Percentiles rank a stretch among this genome's conserved stretches.
These are phyloP conservation scores for Plantago ovata DNA, from an alignment of 257 asterid genomes.

Conservation along the genomic window DNA sequence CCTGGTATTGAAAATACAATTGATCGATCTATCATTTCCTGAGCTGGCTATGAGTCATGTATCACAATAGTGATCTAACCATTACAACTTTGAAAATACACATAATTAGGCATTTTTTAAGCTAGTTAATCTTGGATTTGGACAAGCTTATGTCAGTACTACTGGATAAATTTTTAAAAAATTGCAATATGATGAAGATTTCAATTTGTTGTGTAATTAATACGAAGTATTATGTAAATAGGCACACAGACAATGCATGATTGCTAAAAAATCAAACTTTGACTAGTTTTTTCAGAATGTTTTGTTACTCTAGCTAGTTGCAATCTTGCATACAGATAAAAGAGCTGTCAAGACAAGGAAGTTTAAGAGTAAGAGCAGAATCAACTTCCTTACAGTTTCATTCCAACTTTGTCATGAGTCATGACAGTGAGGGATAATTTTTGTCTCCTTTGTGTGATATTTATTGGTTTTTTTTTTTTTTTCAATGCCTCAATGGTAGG, in stretches of 20 bases:
- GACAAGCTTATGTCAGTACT: not conserved
- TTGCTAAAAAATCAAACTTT: slow-evolving; percentile 24
- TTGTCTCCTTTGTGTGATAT: too few species aligned
- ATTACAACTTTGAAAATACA: slow-evolving; percentile 4
- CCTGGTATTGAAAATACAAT: too few species aligned
- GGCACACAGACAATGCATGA: too few species aligned
- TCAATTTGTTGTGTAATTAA: too few species aligned
- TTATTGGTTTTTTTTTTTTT: too few species aligned
- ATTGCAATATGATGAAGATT: too few species aligned
- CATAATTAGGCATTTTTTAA: not conserved
- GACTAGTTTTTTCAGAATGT: slow-evolving; percentile 33
- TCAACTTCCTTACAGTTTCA: too few species aligned
- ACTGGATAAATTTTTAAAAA: too few species aligned
- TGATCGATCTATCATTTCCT: not conserved
- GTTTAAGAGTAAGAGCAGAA: not conserved
- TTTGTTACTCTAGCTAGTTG: slow-evolving; percentile 19
- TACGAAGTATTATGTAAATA: too few species aligned
- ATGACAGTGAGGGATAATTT: too few species aligned
- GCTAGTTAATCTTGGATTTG: not conserved
- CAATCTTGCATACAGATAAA: slow-evolving; percentile 14
- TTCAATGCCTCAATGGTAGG: too few species aligned
- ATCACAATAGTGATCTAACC: slow-evolving; percentile 4
- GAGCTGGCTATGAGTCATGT: slow-evolving; percentile 1
- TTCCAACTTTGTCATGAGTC: too few species aligned
- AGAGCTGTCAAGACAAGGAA: slow-evolving; percentile 23